Percentiles rank a stretch among this genome's conserved stretches.
Conservation (phyloP, 2,329 filamentous ascomycete genomes). For the Ceratocystis colombiana region DNA sequence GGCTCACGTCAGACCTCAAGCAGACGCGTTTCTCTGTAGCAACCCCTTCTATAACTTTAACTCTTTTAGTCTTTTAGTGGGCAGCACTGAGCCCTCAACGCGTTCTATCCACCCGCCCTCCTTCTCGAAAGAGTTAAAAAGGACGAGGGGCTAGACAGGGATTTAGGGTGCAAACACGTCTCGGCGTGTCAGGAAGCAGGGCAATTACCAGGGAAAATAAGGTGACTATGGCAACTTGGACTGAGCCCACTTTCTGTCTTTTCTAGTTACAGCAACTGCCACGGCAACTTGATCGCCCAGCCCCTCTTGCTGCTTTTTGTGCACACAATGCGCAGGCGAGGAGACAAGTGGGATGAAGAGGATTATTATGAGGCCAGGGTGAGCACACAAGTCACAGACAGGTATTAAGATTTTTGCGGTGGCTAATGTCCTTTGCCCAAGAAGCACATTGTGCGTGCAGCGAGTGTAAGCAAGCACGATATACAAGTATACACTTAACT, state of each 20-base stretch:
- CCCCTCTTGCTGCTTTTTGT: not conserved
- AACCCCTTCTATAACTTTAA: conserved; percentile 12
- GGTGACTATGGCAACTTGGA: conserved; percentile 2
- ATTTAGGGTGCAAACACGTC: not conserved
- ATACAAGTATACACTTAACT: not conserved
- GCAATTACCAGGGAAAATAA: conserved; percentile 11
- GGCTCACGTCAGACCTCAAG: not conserved
- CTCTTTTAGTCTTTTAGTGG: conserved; percentile 2
- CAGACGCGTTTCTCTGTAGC: conserved; percentile 3
- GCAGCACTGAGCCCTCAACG: not conserved
- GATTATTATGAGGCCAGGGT: not conserved
- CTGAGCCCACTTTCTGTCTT: not conserved
- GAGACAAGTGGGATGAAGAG: not conserved
- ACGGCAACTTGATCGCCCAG: conserved; percentile 9
- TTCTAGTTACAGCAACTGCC: conserved; percentile 5
- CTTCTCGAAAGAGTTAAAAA: conserved; percentile 13
- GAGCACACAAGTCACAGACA: not conserved
- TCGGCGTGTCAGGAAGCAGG: not conserved
- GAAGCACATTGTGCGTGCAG: not conserved
- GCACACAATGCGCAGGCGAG: not conserved
- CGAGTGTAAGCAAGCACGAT: not conserved
- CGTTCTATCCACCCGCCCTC: not conserved
- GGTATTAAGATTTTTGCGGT: no score
- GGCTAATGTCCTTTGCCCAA: no score
- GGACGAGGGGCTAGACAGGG: not conserved